phyloP scores from a whole-genome alignment of 768 basidiomycete genomes.

The Kondoa subrosea region DNA sequence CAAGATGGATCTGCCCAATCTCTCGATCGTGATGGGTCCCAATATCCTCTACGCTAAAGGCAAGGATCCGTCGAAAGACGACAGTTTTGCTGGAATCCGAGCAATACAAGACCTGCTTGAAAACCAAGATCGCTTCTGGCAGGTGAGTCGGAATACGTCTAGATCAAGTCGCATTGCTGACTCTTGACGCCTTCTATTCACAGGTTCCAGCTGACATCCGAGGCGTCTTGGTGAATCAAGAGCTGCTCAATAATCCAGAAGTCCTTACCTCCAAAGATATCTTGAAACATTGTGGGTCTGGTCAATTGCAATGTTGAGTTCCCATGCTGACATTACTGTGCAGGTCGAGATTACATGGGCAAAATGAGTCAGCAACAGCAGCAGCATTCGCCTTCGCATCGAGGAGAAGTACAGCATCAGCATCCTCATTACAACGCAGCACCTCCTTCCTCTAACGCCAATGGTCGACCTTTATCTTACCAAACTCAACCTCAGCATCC shows the following conservation, averaged over 20 bases:
- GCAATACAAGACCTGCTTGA: conserved; percentile 75
- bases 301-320: background rate
- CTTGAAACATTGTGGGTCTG: conserved; percentile 48
- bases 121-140: conserved; percentile 86
- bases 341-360: background rate
- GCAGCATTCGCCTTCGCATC: background rate
- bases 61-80: conserved; percentile 71
- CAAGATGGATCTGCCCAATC: conserved; percentile 92
- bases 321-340: background rate
- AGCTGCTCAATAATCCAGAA: conserved; percentile 70
- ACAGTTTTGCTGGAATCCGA: conserved; percentile 74
- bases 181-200: background rate
- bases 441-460: background rate
- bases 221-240: conserved; percentile 71
- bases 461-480: background rate
- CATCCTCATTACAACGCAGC: background rate
- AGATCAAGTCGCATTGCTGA: background rate
- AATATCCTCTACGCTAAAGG: conserved; percentile 72
- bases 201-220: conserved; percentile 66
- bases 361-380: background rate
- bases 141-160: conserved; percentile 32
- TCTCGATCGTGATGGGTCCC: conserved; percentile 95
- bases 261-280: conserved; percentile 90
- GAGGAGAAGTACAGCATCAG: background rate
- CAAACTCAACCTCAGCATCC: background rate